Percentiles rank a stretch among this genome's conserved stretches.
These are phyloP conservation scores for Epichloe brachyelytri DNA, from an alignment of 2,329 filamentous ascomycete genomes.

Conservation along the genomic window DNA sequence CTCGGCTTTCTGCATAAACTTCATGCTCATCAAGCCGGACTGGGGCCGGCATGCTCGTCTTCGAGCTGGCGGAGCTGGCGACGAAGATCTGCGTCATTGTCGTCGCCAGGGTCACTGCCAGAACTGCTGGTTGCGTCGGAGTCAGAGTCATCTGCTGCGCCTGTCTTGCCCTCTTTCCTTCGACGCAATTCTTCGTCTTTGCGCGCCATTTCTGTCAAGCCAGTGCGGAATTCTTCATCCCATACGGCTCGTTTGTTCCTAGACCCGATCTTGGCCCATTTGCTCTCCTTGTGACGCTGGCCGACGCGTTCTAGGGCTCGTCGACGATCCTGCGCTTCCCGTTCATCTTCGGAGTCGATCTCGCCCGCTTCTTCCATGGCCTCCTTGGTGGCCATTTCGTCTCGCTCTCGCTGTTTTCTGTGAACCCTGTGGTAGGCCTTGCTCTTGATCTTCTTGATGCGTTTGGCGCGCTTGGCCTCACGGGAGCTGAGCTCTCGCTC, in stretches of 20 bases:
- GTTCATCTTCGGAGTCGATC: constrained; percentile 52
- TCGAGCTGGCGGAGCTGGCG: constrained; percentile 30
- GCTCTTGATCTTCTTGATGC: constrained; percentile 98
- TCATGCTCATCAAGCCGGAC: constrained; percentile 67
- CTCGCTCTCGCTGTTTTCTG: constrained; percentile 53
- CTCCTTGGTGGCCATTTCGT: constrained; percentile 39
- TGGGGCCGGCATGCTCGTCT: constrained; percentile 36
- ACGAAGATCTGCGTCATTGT: constrained; percentile 35
- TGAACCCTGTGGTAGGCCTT: constrained; percentile 90
- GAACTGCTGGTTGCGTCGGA: constrained; percentile 43
- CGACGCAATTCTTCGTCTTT: constrained; percentile 70
- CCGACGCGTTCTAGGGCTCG: constrained; percentile 78
- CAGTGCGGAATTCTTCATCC: constrained; percentile 75
- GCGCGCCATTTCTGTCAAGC: constrained; percentile 68
- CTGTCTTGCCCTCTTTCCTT: constrained; percentile 60
- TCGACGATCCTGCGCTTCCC: constrained; percentile 54
- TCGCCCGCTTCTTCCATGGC: constrained; percentile 43
- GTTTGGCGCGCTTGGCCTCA: constrained; percentile 76
- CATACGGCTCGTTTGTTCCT: constrained; percentile 68
- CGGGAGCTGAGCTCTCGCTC: constrained; percentile 77
- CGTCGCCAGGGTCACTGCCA: constrained; percentile 33
- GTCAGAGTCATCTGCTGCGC: constrained; percentile 31
- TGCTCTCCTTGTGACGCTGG: constrained; percentile 73
- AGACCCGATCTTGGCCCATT: constrained; percentile 79
- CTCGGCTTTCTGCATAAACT: constrained; percentile 89